phyloP scores from a whole-genome alignment of 2,329 filamentous ascomycete genomes.

The Xylaria arbuscula region DNA sequence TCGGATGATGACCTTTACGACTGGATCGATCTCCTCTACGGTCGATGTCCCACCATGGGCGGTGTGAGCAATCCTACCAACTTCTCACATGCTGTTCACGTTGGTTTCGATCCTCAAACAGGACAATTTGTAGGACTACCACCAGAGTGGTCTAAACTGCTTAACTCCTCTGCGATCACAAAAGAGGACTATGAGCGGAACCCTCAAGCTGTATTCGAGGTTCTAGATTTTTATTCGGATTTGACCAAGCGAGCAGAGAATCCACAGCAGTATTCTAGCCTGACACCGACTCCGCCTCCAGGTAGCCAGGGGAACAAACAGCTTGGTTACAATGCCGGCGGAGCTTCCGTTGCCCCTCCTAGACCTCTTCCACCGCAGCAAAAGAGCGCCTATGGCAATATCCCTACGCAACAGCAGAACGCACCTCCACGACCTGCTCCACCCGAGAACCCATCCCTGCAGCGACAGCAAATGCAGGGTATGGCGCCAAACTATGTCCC shows the following conservation, averaged over 20 bases:
- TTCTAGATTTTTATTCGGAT: conserved; percentile 86
- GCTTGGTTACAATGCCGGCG: conserved; percentile 65
- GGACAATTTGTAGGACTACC: conserved; percentile 95
- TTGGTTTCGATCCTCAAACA: conserved; percentile 94
- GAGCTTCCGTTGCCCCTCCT: conserved; percentile 73
- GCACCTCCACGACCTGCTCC: conserved; percentile 59
- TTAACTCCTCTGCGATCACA: conserved; percentile 96
- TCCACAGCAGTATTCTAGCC: conserved; percentile 73
- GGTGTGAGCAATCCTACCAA: conserved; percentile 99
- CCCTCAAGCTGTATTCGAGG: conserved; percentile 84
- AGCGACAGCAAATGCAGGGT: conserved; percentile 68
- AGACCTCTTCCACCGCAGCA: conserved; percentile 70
- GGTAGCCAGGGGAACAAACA: conserved; percentile 69
- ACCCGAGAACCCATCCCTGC: conserved; percentile 59
- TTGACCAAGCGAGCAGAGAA: conserved; percentile 81
- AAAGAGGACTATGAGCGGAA: conserved; percentile 99
- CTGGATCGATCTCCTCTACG: conserved; percentile 98
- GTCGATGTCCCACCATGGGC: conserved; percentile 95
- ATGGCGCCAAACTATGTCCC: conserved; percentile 66
- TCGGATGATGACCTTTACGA: conserved; percentile 97
- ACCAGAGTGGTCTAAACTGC: conserved; percentile 94
- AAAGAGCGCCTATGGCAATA: conserved; percentile 54
- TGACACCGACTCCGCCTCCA: conserved; percentile 74
- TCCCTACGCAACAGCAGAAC: conserved; percentile 52
- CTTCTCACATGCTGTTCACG: conserved; percentile 96